Evolutionary conservation across 768 basidiomycete genomes (phyloP).

Genomic region (Suillus brevipes): DNA sequence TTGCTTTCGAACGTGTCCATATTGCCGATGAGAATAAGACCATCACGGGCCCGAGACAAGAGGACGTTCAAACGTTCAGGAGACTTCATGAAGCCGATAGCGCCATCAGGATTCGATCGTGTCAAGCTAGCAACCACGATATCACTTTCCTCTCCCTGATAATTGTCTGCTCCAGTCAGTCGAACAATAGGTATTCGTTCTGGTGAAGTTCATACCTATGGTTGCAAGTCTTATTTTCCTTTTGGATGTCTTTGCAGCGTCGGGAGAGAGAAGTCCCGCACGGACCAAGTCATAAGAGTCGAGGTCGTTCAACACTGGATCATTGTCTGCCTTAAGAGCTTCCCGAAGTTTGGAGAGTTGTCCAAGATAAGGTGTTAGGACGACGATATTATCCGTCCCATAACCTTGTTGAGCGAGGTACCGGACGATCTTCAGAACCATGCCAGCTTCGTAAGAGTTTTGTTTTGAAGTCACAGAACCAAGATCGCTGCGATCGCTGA

Average conservation of each 20-base stretch:
- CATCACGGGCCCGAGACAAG: constrained; percentile 59
- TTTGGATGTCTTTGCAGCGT: constrained; percentile 43
- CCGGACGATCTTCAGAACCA: constrained; percentile 59
- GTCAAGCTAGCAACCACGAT: constrained; percentile 60
- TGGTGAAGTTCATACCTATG: constrained; percentile 44
- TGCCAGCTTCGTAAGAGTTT: constrained; percentile 53
- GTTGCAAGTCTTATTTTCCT: constrained; percentile 54
- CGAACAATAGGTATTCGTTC: neutral
- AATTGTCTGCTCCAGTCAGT: constrained; percentile 49
- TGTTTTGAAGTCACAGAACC: constrained; percentile 51
- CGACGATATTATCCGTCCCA: constrained; percentile 52
- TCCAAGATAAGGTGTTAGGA: constrained; percentile 64
- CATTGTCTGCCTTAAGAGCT: constrained; percentile 41
- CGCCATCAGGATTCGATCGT: constrained; percentile 49
- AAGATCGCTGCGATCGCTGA: constrained; percentile 45
- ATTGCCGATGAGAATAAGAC: constrained; percentile 62
- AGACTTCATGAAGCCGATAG: constrained; percentile 67
- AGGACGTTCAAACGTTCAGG: constrained; percentile 67
- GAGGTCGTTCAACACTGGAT: constrained; percentile 61
- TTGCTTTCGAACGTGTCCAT: constrained; percentile 53
- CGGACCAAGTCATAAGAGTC: constrained; percentile 55
- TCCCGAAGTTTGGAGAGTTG: constrained; percentile 50
- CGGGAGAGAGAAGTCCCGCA: constrained; percentile 49
- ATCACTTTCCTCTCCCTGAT: constrained; percentile 69
- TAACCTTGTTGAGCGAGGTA: constrained; percentile 68